Evolutionary conservation across 148 eudicot genomes (phyloP), one percentile per base, ranked within the genome.

Genomic region (Nepenthes mirabilis): DNA sequence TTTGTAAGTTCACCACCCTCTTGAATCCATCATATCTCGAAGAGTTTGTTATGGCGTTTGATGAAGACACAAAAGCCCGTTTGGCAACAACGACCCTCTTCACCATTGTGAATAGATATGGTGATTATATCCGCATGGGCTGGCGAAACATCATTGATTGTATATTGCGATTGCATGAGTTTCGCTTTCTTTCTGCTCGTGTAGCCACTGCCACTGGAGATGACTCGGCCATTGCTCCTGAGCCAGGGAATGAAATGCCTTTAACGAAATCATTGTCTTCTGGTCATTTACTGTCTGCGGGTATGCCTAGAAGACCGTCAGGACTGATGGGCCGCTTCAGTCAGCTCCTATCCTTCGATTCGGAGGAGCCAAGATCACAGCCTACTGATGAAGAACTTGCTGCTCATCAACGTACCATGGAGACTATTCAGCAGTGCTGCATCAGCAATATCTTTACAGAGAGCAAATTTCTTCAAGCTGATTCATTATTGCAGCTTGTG

Each of bases 1-100:
- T 66, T 32, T 66, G 70, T 43, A 66, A 66, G 57, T 66, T 58
- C 35, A 66, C 70, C 33, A 66, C 70, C 51, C 63, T 66, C 50
- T 40, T 66, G 37, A 33, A 37, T 10, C 40, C 70, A 36, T 58
- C 36, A 11, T 59, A 53, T 37, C 37, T 34, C 6, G 70, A 66
- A 14, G 70, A 66, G 33, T 33, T 56, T 11, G 23, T 66, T 33
- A 36, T 66, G 33, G 70, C 63, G 23, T 66, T 66, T 59, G 57
- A 57, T 5, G 63, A 66, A 9, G 70, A 66, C 37, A 36, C 57
- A 8, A 66, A 66, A 66, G 63, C 70, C 14, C 58, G 70, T 37
- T 58, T 58, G 62, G 62, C 70, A 50, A 58, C 70, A 9, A 55
- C 36, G 9, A 5, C 58, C 36, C 55, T 66, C 6, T 66, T 66